phyloP scores from a whole-genome alignment of 345 rosid species.

The Turritis glabra region DNA sequence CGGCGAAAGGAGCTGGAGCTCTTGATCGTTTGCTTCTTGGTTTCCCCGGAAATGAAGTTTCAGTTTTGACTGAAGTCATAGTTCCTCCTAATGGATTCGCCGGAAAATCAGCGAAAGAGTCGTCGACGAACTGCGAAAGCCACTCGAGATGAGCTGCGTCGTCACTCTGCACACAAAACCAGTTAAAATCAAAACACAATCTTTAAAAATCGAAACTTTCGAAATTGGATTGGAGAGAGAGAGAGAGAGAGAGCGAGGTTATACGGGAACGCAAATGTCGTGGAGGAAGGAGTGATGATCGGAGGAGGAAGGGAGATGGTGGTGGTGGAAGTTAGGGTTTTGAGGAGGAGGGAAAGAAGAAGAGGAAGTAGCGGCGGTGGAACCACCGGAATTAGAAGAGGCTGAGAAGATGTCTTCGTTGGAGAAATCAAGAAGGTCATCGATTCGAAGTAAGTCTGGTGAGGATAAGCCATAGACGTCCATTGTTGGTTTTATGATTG shows the following conservation, averaged over 20 bases:
- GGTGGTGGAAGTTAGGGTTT: slow-evolving; percentile 46
- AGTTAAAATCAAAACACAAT: neutral
- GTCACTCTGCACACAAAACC: slow-evolving; percentile 48
- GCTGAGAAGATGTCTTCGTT: slow-evolving; percentile 45
- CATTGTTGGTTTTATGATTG: slow-evolving; percentile 39
- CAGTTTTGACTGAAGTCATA: slow-evolving; percentile 28
- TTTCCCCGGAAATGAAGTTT: slow-evolving; percentile 46
- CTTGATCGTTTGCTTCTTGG: slow-evolving; percentile 61
- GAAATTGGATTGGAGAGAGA: neutral
- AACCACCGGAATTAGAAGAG: slow-evolving; percentile 37
- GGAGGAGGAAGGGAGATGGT: slow-evolving; percentile 43
- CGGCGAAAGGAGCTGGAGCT: slow-evolving; percentile 29
- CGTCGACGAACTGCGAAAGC: slow-evolving; percentile 80
- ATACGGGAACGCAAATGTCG: slow-evolving; percentile 71
- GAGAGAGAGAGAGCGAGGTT: neutral
- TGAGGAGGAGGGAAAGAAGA: slow-evolving; percentile 35
- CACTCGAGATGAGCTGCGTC: slow-evolving; percentile 87
- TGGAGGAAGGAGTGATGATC: slow-evolving; percentile 46
- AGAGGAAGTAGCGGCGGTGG: slow-evolving; percentile 36
- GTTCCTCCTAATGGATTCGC: slow-evolving; percentile 47
- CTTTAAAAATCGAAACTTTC: neutral
- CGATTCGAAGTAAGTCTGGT: slow-evolving; percentile 36
- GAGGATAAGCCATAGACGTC: slow-evolving; percentile 50
- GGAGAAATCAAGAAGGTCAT: slow-evolving; percentile 50
- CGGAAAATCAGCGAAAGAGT: slow-evolving; percentile 63